phyloP scores from a whole-genome alignment of 2,329 filamentous ascomycete species.

The Colletotrichum tropicicola region DNA sequence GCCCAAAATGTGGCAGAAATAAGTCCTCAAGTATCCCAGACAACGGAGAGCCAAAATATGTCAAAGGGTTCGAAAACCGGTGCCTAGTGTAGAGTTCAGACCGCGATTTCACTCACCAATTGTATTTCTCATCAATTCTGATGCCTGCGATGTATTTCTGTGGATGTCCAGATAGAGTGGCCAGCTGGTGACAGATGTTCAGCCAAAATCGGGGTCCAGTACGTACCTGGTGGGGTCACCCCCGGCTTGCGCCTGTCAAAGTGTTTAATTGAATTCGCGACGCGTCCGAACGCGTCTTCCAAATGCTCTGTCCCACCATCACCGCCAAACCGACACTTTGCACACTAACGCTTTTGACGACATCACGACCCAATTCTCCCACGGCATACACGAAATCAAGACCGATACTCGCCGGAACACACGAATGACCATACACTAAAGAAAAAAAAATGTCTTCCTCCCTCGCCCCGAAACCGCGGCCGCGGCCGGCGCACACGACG shows the following conservation, averaged over 20 bases:
- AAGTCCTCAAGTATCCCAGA: not conserved
- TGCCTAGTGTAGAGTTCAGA: no score
- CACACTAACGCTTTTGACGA: not conserved
- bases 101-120: not conserved
- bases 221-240: slow-evolving; percentile 10
- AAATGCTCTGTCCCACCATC: not conserved
- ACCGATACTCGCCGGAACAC: not conserved
- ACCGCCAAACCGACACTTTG: not conserved
- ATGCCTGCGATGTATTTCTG: slow-evolving; percentile 20
- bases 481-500: slow-evolving; percentile 79
- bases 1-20: no score
- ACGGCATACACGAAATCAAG: no score
- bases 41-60: not conserved
- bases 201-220: fast-evolving
- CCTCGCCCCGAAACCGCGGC: slow-evolving; percentile 60
- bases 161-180: not conserved
- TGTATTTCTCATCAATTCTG: slow-evolving; percentile 30
- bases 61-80: not conserved
- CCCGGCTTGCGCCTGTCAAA: not conserved
- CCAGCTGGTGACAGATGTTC: not conserved
- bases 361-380: not conserved
- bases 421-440: not conserved
- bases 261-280: slow-evolving; percentile 45
- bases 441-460: slow-evolving; percentile 40
- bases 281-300: slow-evolving; percentile 50